phyloP scores from a whole-genome alignment of 2,329 filamentous ascomycete species.

The Tolypocladium cylindrosporum region DNA sequence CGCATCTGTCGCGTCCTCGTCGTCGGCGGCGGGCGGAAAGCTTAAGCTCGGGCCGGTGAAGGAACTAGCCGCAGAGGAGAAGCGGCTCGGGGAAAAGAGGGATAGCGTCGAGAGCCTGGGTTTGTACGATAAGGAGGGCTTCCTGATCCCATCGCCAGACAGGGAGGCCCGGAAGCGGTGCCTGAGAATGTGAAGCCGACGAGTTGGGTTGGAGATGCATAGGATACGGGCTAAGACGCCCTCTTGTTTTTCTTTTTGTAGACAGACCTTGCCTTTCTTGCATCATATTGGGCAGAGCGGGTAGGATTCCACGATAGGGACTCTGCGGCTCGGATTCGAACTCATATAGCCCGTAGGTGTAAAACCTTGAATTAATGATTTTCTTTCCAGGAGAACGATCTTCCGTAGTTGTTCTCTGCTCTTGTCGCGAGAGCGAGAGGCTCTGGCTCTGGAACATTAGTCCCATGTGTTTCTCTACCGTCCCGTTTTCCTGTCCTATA shows the following conservation, averaged over 20 bases:
- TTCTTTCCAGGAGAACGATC: not conserved
- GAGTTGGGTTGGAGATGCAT: not conserved
- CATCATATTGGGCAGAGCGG: not conserved
- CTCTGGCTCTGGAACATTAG: not conserved
- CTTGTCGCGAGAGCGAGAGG: not conserved
- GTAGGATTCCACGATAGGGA: not conserved
- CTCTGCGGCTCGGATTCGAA: not conserved
- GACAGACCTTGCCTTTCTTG: not conserved
- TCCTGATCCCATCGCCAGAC: conserved; percentile 32
- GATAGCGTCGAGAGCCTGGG: conserved; percentile 29
- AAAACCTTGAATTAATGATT: not conserved
- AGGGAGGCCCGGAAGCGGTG: conserved; percentile 11
- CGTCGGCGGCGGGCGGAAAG: conserved; percentile 3
- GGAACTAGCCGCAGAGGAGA: conserved; percentile 14
- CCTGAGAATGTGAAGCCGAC: conserved; percentile 2
- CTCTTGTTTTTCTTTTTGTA: not conserved
- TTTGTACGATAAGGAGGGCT: conserved; percentile 36
- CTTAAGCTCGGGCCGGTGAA: conserved; percentile 15
- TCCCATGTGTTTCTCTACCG: not conserved
- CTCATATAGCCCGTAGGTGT: not conserved
- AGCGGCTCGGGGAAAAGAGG: conserved; percentile 9
- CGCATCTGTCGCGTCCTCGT: conserved; percentile 1
- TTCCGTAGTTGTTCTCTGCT: not conserved
- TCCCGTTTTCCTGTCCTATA: conserved; percentile 6
- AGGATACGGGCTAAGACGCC: not conserved